Evolutionary conservation across 352 stramenopile genomes (phyloP).

Genomic region (Globisporangium yorkense): DNA sequence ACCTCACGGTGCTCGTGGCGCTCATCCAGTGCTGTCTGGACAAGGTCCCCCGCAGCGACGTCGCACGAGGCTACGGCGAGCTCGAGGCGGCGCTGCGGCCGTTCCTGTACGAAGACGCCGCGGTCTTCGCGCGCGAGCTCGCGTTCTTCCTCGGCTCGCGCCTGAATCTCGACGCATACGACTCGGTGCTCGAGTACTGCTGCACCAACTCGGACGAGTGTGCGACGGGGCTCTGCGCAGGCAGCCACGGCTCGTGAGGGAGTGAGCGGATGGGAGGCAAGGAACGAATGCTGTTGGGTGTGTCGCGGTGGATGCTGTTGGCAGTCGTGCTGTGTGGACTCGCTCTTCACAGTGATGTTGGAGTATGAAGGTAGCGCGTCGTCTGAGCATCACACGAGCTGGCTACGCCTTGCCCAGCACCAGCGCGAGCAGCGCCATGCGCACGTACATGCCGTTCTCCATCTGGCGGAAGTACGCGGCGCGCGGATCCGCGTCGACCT

Average conservation of each 20-base stretch:
- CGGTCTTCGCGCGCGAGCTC: slow-evolving; percentile 55
- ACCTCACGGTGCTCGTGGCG: slow-evolving; percentile 59
- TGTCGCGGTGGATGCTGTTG: not conserved
- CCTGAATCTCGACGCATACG: slow-evolving; percentile 66
- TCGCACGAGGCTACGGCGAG: slow-evolving; percentile 32
- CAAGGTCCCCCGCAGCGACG: slow-evolving; percentile 31
- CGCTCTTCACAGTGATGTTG: not conserved
- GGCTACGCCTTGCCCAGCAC: slow-evolving; percentile 83
- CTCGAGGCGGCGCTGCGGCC: slow-evolving; percentile 42
- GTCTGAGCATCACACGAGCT: not conserved
- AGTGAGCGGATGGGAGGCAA: not conserved
- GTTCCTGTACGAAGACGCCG: slow-evolving; percentile 61
- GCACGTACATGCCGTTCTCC: slow-evolving; percentile 98
- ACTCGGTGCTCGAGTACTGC: slow-evolving; percentile 53
- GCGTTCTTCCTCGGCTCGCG: slow-evolving; percentile 57
- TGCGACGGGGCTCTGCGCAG: slow-evolving; percentile 29
- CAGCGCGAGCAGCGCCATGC: slow-evolving; percentile 97
- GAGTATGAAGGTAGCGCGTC: too few relatives aligned
- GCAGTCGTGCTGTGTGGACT: not conserved
- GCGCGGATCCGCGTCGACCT: slow-evolving; percentile 94
- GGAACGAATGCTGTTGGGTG: not conserved
- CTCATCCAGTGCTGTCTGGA: slow-evolving; percentile 62
- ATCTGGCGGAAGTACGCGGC: slow-evolving; percentile 97
- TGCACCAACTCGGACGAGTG: slow-evolving; percentile 40
- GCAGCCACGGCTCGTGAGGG: not conserved